Conservation (phyloP, 345 rosid genomes). For the Noccaea caerulescens region DNA sequence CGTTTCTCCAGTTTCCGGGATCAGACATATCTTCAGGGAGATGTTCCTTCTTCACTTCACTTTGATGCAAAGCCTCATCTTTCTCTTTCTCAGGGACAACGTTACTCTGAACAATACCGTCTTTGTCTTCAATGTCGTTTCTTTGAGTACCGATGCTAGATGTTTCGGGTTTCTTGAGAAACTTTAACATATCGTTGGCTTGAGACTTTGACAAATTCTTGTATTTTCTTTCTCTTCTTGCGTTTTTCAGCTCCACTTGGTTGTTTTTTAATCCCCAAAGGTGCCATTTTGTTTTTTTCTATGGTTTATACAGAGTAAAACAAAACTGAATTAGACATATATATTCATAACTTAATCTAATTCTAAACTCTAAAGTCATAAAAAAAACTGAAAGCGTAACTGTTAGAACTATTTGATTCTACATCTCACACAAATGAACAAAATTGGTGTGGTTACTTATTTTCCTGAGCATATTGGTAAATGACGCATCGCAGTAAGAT, state of each 20-base stretch:
- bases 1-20: constrained; percentile 12
- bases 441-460: background rate
- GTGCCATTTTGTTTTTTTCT: background rate
- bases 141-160: background rate
- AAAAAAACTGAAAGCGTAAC: background rate
- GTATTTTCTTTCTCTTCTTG: background rate
- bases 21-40: constrained; percentile 5
- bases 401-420: background rate
- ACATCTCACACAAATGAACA: background rate
- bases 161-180: background rate
- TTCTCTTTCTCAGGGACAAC: background rate
- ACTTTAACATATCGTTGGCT: constrained; percentile 5
- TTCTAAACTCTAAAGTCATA: background rate
- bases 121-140: background rate
- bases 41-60: constrained; percentile 3
- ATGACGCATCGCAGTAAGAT: too few species aligned
- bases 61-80: background rate
- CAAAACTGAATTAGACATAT: background rate
- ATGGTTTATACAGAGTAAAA: background rate
- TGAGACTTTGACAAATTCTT: background rate
- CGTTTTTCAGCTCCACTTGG: constrained; percentile 13
- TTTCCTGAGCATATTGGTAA: too few species aligned
- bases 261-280: constrained; percentile 5
- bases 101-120: background rate
- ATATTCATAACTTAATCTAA: background rate